Conservation (phyloP, 345 rosid species). For the Gossypium ekmanianum region DNA sequence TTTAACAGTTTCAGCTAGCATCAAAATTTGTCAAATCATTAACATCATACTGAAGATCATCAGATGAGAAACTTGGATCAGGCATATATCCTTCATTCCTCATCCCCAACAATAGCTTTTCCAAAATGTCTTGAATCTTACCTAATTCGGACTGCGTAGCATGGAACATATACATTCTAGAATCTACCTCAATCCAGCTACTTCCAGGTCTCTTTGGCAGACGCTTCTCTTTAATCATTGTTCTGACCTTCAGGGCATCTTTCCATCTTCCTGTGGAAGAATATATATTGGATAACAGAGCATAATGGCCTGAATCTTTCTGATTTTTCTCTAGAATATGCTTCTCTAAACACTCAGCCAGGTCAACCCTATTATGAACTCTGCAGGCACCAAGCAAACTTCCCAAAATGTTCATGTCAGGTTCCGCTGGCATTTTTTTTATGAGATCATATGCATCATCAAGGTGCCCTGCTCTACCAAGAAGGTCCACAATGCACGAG, state of each 20-base stretch:
- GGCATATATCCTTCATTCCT: constrained; percentile 25
- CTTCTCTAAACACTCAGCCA: constrained; percentile 29
- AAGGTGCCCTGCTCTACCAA: constrained; percentile 43
- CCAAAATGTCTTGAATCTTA: constrained; percentile 24
- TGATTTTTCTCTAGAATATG: constrained; percentile 16
- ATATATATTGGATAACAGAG: constrained; percentile 44
- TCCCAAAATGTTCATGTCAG: constrained; percentile 39
- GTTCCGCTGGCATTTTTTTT: constrained; percentile 40
- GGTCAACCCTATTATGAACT: constrained; percentile 36
- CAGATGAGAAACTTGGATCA: constrained; percentile 19
- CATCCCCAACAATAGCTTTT: constrained; percentile 24
- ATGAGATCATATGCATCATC: constrained; percentile 37
- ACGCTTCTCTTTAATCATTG: constrained; percentile 34
- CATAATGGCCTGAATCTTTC: constrained; percentile 35
- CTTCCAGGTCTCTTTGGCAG: constrained; percentile 41
- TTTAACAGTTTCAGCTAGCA: constrained; percentile 10
- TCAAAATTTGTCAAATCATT: constrained; percentile 12
- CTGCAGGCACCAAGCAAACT: constrained; percentile 55
- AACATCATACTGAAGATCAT: neutral
- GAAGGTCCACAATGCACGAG: constrained; percentile 56
- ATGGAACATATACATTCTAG: constrained; percentile 24
- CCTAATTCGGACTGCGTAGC: constrained; percentile 23
- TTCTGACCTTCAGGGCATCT: constrained; percentile 39
- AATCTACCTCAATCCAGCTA: constrained; percentile 53
- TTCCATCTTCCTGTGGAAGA: constrained; percentile 41